Conservation (phyloP, 2,329 filamentous ascomycete species). For the Ceratocystis destructans region DNA sequence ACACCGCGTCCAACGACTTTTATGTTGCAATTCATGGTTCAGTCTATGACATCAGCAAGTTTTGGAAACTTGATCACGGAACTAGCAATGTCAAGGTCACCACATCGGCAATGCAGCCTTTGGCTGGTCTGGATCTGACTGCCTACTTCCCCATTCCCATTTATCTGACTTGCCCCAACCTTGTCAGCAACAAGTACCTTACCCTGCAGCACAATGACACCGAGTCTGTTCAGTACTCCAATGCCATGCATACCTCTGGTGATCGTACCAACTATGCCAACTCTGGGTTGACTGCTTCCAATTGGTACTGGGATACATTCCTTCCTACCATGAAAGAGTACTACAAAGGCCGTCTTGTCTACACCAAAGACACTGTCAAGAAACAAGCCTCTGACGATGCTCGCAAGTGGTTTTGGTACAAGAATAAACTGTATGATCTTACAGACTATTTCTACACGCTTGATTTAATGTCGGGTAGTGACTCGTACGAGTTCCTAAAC, state of each 20-base stretch:
- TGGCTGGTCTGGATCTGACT: slow-evolving; percentile 67
- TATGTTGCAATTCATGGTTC: slow-evolving; percentile 77
- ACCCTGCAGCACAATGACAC: slow-evolving; percentile 53
- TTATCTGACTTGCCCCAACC: slow-evolving; percentile 55
- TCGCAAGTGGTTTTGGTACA: slow-evolving; percentile 68
- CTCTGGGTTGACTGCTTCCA: slow-evolving; percentile 44
- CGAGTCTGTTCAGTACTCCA: slow-evolving; percentile 30
- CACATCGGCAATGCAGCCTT: slow-evolving; percentile 54
- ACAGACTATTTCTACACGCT: slow-evolving; percentile 82
- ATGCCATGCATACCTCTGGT: slow-evolving; percentile 60
- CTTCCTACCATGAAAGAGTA: slow-evolving; percentile 68
- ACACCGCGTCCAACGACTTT: slow-evolving; percentile 61
- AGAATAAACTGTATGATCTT: slow-evolving; percentile 69
- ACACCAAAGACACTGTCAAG: slow-evolving; percentile 44
- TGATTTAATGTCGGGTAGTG: slow-evolving; percentile 39
- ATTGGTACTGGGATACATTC: slow-evolving; percentile 70
- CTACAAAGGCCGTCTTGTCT: slow-evolving; percentile 78
- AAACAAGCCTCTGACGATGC: slow-evolving; percentile 51
- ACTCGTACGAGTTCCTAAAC: slow-evolving; percentile 59
- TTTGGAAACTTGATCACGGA: slow-evolving; percentile 75
- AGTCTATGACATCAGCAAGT: slow-evolving; percentile 85
- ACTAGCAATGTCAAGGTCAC: slow-evolving; percentile 51
- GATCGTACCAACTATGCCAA: slow-evolving; percentile 39
- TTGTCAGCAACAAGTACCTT: slow-evolving; percentile 48
- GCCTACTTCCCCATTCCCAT: slow-evolving; percentile 77